Evolutionary conservation across 169 alveolate genomes (phyloP), one percentile per base, ranked within the genome.

Genomic region (Plasmodium inui): DNA sequence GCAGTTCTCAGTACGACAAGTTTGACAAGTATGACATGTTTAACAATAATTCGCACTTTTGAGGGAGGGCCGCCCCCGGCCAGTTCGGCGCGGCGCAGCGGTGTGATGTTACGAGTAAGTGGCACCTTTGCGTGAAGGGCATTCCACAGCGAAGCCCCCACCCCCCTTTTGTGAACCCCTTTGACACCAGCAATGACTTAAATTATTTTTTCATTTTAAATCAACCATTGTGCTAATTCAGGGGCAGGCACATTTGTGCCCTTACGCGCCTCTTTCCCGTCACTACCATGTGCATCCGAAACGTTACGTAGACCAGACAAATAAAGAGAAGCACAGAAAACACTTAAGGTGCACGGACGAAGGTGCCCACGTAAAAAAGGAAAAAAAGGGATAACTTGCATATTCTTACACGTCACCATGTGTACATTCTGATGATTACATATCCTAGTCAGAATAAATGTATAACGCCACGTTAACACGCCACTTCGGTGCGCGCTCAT

Each of bases 11-110:
- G 46, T 91, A 70, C 46, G 95, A 91, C 44, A 91, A 91, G 26
- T 91, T 80, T 72, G 95, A 81, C 95, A 90, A 90, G 19, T 90
- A 90, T 50, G 95, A 82, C 95, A 91, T 91, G 95, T 91, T 91
- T 28, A 91, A 82, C 61, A 81, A 61, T 8, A 89, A 79, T 78
- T 28, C 92, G 0, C 78, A 84, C 32, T 84, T 84, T 84, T 84
- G 67, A 84, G 26, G 19, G 10, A 41, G 19, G 22, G 32, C 67
- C 2, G 0, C 17, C 28, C 74, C 10, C 46, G 50, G 22, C 17
- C 32, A 12, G 12, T 39, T 17, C 22, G 22, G 26, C 12, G 22
- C 19, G 46, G 22, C 19, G 46, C 26, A 28, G 46, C 37, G 57
- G 22, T 19, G 71, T 50, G 57, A 17, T 28, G 19, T 50, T 17